Percentiles rank a stretch among this genome's conserved stretches.
phyloP scores from a whole-genome alignment of 352 stramenopile species.

The Globisporangium nunn region DNA sequence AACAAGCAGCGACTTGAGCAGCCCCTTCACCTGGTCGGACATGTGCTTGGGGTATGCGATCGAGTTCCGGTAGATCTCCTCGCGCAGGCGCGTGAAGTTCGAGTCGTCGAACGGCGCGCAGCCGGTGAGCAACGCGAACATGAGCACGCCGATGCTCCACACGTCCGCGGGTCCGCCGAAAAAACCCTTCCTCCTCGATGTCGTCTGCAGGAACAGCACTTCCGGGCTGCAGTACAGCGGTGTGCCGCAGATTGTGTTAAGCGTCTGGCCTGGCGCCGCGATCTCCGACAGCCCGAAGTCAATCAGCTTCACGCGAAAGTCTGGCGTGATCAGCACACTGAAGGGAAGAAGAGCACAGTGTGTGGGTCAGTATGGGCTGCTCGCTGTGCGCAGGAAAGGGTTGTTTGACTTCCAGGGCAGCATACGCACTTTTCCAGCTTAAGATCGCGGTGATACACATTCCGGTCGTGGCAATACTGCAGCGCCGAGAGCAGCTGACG shows the following conservation, averaged over 20 bases:
- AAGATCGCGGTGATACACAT: slow-evolving; percentile 93
- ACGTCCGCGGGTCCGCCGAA: slow-evolving; percentile 58
- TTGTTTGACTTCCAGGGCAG: not conserved
- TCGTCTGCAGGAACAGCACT: slow-evolving; percentile 57
- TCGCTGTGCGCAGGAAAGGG: not conserved
- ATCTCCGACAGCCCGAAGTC: slow-evolving; percentile 94
- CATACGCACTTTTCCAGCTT: slow-evolving; percentile 91
- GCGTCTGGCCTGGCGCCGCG: slow-evolving; percentile 53
- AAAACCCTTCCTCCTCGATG: slow-evolving; percentile 36
- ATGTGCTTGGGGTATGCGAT: slow-evolving; percentile 63
- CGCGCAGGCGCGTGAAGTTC: slow-evolving; percentile 49
- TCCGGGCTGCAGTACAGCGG: slow-evolving; percentile 80
- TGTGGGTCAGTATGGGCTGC: not conserved
- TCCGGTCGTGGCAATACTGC: slow-evolving; percentile 86
- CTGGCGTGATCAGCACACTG: slow-evolving; percentile 88
- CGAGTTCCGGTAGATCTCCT: slow-evolving; percentile 58
- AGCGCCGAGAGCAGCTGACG: slow-evolving; percentile 89
- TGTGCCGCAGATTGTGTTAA: slow-evolving; percentile 74
- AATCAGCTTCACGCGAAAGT: slow-evolving; percentile 92
- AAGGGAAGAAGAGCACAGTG: not conserved
- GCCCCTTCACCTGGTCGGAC: slow-evolving; percentile 49
- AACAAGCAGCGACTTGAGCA: slow-evolving; percentile 64
- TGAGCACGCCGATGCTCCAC: slow-evolving; percentile 71
- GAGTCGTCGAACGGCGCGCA: slow-evolving; percentile 80
- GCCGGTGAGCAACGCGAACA: slow-evolving; percentile 78